Evolutionary conservation across 345 rosid genomes (phyloP).

Genomic region (Geranium rotundifolium): DNA sequence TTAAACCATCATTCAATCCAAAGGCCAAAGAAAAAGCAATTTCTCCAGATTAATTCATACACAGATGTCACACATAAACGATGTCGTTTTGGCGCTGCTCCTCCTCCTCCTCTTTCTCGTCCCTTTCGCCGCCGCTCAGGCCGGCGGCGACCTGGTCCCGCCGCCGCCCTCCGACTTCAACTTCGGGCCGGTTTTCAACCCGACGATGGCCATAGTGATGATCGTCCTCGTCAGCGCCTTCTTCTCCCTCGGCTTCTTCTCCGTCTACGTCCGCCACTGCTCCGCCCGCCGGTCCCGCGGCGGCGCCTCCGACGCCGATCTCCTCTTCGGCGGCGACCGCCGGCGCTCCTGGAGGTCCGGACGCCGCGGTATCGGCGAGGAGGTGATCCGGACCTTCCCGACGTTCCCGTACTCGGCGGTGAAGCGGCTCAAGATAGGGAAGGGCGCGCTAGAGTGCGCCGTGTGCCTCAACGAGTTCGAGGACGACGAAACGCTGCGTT

Average conservation of each 20-base stretch:
- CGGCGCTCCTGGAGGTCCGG: constrained; percentile 13
- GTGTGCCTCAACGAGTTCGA: constrained; percentile 84
- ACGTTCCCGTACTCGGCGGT: constrained; percentile 72
- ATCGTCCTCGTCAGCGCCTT: constrained; percentile 64
- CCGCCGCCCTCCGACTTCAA: constrained; percentile 10
- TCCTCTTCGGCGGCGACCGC: background rate
- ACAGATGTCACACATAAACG: no score
- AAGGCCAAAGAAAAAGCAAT: no score
- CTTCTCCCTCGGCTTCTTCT: constrained; percentile 76
- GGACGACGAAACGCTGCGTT: constrained; percentile 88
- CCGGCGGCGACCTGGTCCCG: background rate
- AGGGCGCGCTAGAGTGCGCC: constrained; percentile 83
- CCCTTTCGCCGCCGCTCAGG: constrained; percentile 17
- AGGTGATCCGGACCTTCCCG: constrained; percentile 62
- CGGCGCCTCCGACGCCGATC: constrained; percentile 15
- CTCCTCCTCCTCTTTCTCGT: background rate
- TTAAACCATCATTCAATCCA: no score
- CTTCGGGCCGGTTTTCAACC: constrained; percentile 25
- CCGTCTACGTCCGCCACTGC: constrained; percentile 83
- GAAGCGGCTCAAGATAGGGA: constrained; percentile 67
- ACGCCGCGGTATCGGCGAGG: constrained; percentile 47
- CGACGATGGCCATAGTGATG: constrained; percentile 72
- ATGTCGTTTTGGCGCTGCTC: no score
- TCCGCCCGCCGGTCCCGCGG: background rate
- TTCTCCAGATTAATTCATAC: no score